Evolutionary conservation across 2,329 filamentous ascomycete genomes (phyloP).

Genomic region (Botrytis fabae): DNA sequence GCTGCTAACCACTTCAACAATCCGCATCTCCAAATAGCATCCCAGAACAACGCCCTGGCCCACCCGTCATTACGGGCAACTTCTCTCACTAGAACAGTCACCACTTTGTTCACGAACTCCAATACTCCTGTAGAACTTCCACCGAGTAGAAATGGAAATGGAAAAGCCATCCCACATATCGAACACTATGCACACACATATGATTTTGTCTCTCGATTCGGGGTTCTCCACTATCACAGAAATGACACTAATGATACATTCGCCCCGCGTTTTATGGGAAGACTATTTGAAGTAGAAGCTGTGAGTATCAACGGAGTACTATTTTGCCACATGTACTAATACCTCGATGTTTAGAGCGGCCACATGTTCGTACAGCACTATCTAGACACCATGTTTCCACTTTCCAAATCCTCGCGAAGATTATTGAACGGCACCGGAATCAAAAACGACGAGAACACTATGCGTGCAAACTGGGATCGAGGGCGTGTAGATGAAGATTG

Average conservation of each 20-base stretch:
- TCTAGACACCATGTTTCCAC: conserved; percentile 41
- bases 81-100: conserved; percentile 33
- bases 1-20: conserved; percentile 84
- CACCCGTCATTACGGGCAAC: conserved; percentile 45
- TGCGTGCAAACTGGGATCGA: background rate
- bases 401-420: conserved; percentile 23
- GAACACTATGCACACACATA: conserved; percentile 77
- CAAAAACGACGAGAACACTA: conserved; percentile 25
- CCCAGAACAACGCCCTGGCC: conserved; percentile 45
- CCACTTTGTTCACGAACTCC: background rate
- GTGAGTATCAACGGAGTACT: background rate
- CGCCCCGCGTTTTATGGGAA: conserved; percentile 36
- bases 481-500: background rate
- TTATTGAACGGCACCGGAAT: conserved; percentile 29
- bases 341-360: conserved; percentile 17
- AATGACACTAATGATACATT: conserved; percentile 16
- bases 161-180: conserved; percentile 62
- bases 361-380: conserved; percentile 42
- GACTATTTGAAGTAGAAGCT: conserved; percentile 32
- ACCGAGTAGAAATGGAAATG: background rate
- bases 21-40: conserved; percentile 56
- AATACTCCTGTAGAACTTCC: background rate
- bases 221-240: conserved; percentile 64
- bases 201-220: conserved; percentile 75
- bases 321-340: conserved; percentile 6